Base-by-base conservation (phyloP, 495 filamentous ascomycete genomes). In the Chaetomidium leptoderma region DNA sequence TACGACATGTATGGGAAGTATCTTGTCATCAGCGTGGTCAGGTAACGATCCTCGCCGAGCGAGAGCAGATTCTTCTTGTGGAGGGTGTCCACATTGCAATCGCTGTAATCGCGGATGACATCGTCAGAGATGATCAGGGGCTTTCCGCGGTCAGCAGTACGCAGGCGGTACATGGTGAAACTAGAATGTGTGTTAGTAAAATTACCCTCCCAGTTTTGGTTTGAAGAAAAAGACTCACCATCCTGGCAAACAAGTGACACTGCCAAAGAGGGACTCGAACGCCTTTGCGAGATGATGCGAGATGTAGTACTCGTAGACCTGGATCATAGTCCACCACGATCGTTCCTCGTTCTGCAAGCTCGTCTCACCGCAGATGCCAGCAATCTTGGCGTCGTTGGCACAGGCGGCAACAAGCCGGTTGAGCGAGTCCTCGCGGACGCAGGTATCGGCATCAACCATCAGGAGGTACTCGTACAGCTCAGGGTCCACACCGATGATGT, bases 271-370 rank as follows among this genome's bases (percentile, higher is more conserved):
- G 42, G 90, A 95, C 72, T 97, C 92, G 63, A 97, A 97, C 54
- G 92, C 89, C 77, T 97, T 97, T 35, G 91, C 74, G 60, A 97
- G 74, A 72, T 97, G 86, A 78, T 97, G 92, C 21, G 91, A 95
- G 68, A 97, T 97, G 71, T 88, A 97, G 76, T 97, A 97, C 72
- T 97, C 92, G 73, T 97, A 97, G 56, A 97, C 93, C 72, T 98
- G 93, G 68, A 98, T 98, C 93, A 98, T 98, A 10, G 95, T 98
- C 90, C 90, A 95, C 91, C 92, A 97, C 63, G 84, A 91, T 21
- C 85, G 76, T 63, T 96, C 87, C 73, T 96, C 92, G 63, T 98
- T 98, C 71, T 95, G 88, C 58, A 97, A 78, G 78, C 88, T 95
- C 5, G 93, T 98, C 69, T 98, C 93, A 63, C 93, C 93, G 73